Base-by-base conservation (phyloP, 148 eudicot species). In the Gaultheria prostrata region DNA sequence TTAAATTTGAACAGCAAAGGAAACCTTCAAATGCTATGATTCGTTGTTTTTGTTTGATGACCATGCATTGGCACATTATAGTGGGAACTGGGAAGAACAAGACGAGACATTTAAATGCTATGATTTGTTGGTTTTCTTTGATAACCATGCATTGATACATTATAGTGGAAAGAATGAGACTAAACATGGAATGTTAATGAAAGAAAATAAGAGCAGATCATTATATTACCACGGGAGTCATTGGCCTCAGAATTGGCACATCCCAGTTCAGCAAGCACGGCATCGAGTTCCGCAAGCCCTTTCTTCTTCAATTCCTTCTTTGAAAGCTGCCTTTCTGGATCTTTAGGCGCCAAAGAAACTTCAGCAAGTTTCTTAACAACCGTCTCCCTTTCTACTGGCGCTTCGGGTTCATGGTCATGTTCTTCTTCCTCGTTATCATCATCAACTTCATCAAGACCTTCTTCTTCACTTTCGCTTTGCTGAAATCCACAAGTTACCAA, bases 391-490 rank as follows among this genome's bases (percentile, higher is more conserved):
- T 89, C 91, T 76, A 85, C 91, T 75, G 88, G 84, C 51, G 80
- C 89, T 82, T 92, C 95, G 20, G 86, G 82, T 83, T 94, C 99
- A 78, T 91, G 91, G 71, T 94, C 99, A 87, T 94, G 94, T 33
- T 94, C 98, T 46, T 97, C 95, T 46, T 97, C 95, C 76, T 94
- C 99, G 43, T 86, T 86, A 65, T 93, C 99, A 63, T 97, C 98
- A 86, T 96, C 97, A 81, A 85, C 92, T 78, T 93, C 89, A 86
- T 94, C 98, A 79, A 92, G 92, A 89, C 88, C 88, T 59, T 96
- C 99, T 71, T 93, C 98, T 85, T 94, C 99, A 89, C 99, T 97
- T 88, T 93, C 99, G 88, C 95, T 97, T 88, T 93, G 96, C 99
- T 97, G 90, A 77, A 69, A 82, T 54, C 45, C 57, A 81, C 26